These are phyloP conservation scores for Fusarium scirpi DNA, from an alignment of 2,329 filamentous ascomycete species.

Conservation along the genomic window DNA sequence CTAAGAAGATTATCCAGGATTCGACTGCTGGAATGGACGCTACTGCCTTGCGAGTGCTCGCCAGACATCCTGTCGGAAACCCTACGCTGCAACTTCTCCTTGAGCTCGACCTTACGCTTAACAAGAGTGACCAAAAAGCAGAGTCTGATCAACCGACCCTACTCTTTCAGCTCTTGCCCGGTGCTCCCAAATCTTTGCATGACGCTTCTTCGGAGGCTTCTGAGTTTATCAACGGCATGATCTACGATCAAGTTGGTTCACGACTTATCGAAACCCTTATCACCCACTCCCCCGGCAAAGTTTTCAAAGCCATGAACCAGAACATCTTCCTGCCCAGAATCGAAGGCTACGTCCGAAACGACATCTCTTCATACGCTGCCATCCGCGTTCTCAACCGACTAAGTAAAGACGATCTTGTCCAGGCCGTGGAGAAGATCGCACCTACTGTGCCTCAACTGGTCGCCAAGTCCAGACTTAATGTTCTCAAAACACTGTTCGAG, in stretches of 20 bases:
- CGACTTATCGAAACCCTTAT: slow-evolving; percentile 90
- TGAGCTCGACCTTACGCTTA: slow-evolving; percentile 83
- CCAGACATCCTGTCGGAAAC: slow-evolving; percentile 90
- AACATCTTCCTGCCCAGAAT: slow-evolving; percentile 85
- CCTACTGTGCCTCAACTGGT: slow-evolving; percentile 80
- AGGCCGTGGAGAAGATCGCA: slow-evolving; percentile 76
- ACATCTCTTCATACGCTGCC: slow-evolving; percentile 89
- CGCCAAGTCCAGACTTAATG: slow-evolving; percentile 78
- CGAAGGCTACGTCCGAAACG: slow-evolving; percentile 84
- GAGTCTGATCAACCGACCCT: slow-evolving; percentile 63
- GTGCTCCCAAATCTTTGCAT: slow-evolving; percentile 75
- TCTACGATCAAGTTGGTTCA: slow-evolving; percentile 92
- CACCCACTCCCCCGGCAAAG: slow-evolving; percentile 81
- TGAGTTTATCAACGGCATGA: slow-evolving; percentile 83
- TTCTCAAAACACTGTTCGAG: slow-evolving; percentile 86
- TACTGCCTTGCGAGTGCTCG: slow-evolving; percentile 83
- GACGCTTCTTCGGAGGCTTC: slow-evolving; percentile 79
- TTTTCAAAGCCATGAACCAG: slow-evolving; percentile 89
- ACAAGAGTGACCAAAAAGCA: slow-evolving; percentile 64
- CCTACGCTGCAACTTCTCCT: slow-evolving; percentile 92
- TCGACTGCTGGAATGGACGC: slow-evolving; percentile 81
- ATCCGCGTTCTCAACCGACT: slow-evolving; percentile 85
- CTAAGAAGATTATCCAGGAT: slow-evolving; percentile 85
- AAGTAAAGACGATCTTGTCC: slow-evolving; percentile 84
- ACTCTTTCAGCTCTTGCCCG: slow-evolving; percentile 82